Evolutionary conservation across 495 filamentous ascomycete genomes (phyloP), one percentile per base, ranked within the genome.

Genomic region (Emericellopsis terricola): DNA sequence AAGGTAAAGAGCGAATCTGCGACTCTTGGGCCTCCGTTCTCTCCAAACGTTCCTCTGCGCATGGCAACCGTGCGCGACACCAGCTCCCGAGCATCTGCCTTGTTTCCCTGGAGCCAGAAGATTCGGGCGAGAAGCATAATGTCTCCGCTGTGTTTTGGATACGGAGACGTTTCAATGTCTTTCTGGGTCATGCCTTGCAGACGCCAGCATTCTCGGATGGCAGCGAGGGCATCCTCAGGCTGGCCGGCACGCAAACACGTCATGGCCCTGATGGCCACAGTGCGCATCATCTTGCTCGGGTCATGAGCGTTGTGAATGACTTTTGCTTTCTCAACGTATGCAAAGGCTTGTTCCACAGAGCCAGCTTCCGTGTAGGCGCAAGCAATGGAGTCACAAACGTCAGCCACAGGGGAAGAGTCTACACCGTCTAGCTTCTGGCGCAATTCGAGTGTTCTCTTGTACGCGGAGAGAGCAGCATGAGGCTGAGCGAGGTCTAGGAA

Each of bases 121-220:
- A 43, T 40, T 4, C 33, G 32, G 7, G 28, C 36, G 15, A 43
- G 33, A 8, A 43, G 28, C 41, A 43, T 37, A 29, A 43, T 40
- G 26, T 43, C 41, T 15, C 41, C 41, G 18, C 41, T 43, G 33
- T 40, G 41, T 17, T 43, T 37, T 5, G 41, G 41, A 23, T 40
- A 40, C 17, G n/a, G 10, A 10, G 37, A 40, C 33, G 33, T 31
- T 17, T 36, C 37, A 15, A 40, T 34, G 8, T 40, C 18, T 17
- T 24, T 32, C 13, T 40, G 28, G 2, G 29, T 34, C 24, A 42
- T 29, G 28, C 33, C 13, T 11, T 26, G 23, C 23, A 26, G 23
- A 26, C 23, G 23, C 23, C 23, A 26, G 23, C 38, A 40, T 29
- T 17, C 32, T 11, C 18, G 6, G 33, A 40, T 15, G n/a, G 38